These are phyloP conservation scores for Lipomyces sp. DNA, from an alignment of 805 yeast genomes.

Conservation along the genomic window DNA sequence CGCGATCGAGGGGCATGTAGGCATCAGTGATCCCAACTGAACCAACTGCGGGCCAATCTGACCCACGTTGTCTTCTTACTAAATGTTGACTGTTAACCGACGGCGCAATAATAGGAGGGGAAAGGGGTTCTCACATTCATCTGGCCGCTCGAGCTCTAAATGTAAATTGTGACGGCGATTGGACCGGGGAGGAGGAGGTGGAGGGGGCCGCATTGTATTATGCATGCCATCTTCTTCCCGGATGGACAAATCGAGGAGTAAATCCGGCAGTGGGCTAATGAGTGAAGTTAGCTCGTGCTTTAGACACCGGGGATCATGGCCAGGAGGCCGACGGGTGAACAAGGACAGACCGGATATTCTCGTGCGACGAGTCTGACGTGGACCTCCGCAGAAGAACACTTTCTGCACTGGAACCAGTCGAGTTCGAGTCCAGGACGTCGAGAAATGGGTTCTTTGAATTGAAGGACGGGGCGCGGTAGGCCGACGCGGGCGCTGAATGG, in stretches of 20 bases:
- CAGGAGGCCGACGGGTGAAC: not conserved
- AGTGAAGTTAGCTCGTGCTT: not conserved
- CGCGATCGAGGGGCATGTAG: constrained; percentile 18
- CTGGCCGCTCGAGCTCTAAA: not conserved
- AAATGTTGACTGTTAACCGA: not conserved
- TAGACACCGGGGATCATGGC: not conserved
- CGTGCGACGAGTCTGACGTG: constrained; percentile 12
- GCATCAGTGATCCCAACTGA: constrained; percentile 12
- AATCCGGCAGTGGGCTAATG: constrained; percentile 22
- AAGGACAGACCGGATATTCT: constrained; percentile 7
- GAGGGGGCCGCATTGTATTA: constrained; percentile 13
- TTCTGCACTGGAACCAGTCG: not conserved
- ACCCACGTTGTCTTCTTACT: not conserved
- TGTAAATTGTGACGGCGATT: constrained; percentile 9
- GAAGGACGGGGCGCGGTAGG: constrained; percentile 19
- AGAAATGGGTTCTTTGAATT: constrained; percentile 28
- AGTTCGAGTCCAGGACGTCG: constrained; percentile 15
- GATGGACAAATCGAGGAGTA: constrained; percentile 24
- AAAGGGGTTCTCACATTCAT: not conserved
- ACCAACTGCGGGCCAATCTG: constrained; percentile 2
- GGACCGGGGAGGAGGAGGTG: constrained; percentile 26
- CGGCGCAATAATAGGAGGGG: not conserved
- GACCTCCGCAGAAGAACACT: constrained; percentile 6
- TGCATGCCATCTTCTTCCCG: constrained; percentile 1
- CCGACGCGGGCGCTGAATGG: constrained; percentile 28